These are phyloP conservation scores for Papiliotrema nemorosa DNA, from an alignment of 1,284 basidiomycete species.

Conservation along the genomic window DNA sequence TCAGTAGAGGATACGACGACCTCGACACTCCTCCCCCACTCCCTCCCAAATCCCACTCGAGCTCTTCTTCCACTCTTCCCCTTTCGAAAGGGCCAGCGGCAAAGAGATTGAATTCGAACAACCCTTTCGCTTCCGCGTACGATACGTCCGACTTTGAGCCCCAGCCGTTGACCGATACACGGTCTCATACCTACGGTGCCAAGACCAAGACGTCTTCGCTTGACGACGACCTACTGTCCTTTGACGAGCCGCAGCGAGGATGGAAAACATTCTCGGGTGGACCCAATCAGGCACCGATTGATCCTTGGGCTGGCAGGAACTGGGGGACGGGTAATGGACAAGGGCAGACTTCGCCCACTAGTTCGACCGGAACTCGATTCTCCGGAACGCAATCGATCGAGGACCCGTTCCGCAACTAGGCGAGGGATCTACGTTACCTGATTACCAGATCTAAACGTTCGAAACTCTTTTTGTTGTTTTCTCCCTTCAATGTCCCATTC, in stretches of 20 bases:
- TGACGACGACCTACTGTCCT: neutral
- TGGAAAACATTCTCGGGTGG: slow-evolving; percentile 1
- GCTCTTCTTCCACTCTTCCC: neutral
- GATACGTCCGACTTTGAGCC: neutral
- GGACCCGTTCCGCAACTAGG: slow-evolving; percentile 6
- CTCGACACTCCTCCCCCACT: slow-evolving; percentile 1
- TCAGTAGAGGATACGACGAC: neutral
- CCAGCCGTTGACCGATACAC: neutral
- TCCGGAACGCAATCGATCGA: neutral
- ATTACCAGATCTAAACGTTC: neutral
- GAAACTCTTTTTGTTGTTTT: neutral
- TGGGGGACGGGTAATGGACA: slow-evolving; percentile 5
- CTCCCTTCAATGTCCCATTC: neutral
- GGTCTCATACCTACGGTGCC: neutral
- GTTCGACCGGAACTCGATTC: slow-evolving; percentile 1
- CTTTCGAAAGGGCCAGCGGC: too few species aligned
- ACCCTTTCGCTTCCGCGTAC: neutral
- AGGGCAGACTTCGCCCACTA: slow-evolving; percentile 6
- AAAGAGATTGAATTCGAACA: slow-evolving; percentile 2
- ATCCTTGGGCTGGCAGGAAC: slow-evolving; percentile 3
- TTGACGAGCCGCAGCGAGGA: neutral
- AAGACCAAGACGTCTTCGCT: too few species aligned
- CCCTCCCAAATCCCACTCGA: neutral
- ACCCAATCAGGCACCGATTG: neutral
- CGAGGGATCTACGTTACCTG: neutral